These are phyloP conservation scores for Fusarium sp. DNA, from an alignment of 2,329 filamentous ascomycete species.

Conservation along the genomic window DNA sequence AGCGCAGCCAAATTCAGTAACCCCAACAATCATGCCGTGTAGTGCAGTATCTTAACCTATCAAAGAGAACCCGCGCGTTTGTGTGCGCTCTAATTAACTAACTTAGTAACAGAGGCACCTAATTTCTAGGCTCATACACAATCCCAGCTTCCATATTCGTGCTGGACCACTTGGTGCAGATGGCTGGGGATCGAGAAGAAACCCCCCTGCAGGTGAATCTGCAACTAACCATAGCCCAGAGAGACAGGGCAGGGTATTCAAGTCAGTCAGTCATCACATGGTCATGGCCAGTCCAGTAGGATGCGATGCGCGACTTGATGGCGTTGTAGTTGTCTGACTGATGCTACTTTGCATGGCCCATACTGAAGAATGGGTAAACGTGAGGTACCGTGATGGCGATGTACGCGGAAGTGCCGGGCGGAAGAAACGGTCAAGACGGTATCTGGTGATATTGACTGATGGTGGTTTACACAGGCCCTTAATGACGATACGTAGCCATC, in stretches of 20 bases:
- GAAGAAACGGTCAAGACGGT: slow-evolving; percentile 15
- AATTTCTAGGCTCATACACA: slow-evolving; percentile 26
- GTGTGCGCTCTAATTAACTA: slow-evolving; percentile 30
- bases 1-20: slow-evolving; percentile 33
- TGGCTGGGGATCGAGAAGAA: slow-evolving; percentile 36
- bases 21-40: background rate
- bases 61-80: background rate
- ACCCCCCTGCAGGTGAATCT: slow-evolving; percentile 34
- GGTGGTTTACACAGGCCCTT: slow-evolving; percentile 18
- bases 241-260: slow-evolving; percentile 15
- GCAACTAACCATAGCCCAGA: slow-evolving; percentile 34
- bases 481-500: background rate
- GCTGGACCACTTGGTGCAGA: slow-evolving; percentile 38
- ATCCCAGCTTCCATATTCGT: slow-evolving; percentile 35
- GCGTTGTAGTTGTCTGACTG: slow-evolving; percentile 34
- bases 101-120: background rate
- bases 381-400: background rate
- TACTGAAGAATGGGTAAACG: slow-evolving; percentile 6
- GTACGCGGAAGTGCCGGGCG: slow-evolving; percentile 16
- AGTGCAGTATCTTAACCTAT: background rate
- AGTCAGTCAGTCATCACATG: slow-evolving; percentile 27
- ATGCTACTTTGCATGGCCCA: slow-evolving; percentile 10
- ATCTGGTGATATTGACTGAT: slow-evolving; percentile 28
- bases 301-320: slow-evolving; percentile 26
- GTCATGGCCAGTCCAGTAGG: slow-evolving; percentile 32